phyloP scores from a whole-genome alignment of 352 stramenopile species.

The Salisapilia sapeloensis region DNA sequence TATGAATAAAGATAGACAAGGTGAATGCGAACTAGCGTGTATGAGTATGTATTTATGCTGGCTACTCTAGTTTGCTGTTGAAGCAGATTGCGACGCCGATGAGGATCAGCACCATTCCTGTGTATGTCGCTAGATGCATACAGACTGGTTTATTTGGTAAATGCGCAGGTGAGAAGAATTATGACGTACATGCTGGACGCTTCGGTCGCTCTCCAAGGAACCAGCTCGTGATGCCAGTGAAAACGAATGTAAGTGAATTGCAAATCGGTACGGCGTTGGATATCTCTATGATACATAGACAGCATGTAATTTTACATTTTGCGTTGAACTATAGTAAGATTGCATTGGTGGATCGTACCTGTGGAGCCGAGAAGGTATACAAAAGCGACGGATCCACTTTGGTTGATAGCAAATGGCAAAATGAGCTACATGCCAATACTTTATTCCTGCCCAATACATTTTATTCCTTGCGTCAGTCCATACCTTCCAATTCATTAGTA shows the following conservation, averaged over 20 bases:
- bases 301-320: not conserved
- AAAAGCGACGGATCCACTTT: constrained; percentile 69
- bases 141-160: not conserved
- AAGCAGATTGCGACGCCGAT: constrained; percentile 49
- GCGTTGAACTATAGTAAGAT: not conserved
- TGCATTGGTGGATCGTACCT: constrained; percentile 11
- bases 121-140: constrained; percentile 26
- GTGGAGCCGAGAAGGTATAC: constrained; percentile 60
- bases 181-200: constrained; percentile 37
- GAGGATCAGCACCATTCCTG: constrained; percentile 39
- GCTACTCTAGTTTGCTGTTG: too few relatives aligned
- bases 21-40: too few relatives aligned
- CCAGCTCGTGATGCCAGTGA: constrained; percentile 67
- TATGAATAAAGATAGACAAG: too few relatives aligned
- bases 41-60: too few relatives aligned
- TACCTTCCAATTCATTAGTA: constrained; percentile 64
- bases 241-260: constrained; percentile 80
- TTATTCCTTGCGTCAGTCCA: constrained; percentile 1
- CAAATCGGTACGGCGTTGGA: constrained; percentile 77
- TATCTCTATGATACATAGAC: constrained; percentile 23
- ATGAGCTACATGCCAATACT: constrained; percentile 28
- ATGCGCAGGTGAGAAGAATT: not conserved
- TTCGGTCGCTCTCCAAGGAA: constrained; percentile 55
- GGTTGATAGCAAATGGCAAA: constrained; percentile 66
- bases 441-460: not conserved